Evolutionary conservation across 2,329 filamentous ascomycete genomes (phyloP).

Genomic region (Apiospora pterosperma): DNA sequence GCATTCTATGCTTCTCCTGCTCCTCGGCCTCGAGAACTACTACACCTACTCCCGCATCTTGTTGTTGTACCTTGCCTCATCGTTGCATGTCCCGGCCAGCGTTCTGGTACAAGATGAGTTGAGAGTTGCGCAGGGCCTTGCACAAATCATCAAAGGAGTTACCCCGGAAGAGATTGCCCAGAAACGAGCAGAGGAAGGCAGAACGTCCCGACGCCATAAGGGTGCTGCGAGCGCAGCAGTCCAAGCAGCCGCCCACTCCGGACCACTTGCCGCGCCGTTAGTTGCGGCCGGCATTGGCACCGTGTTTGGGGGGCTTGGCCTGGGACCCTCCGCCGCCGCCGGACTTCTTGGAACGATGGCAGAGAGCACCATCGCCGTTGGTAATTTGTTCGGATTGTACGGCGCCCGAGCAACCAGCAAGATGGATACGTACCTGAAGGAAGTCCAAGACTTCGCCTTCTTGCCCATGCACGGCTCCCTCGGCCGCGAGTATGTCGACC

Average conservation of each 20-base stretch:
- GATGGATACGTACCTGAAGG: conserved; percentile 80
- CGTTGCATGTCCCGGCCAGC: conserved; percentile 63
- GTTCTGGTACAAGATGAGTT: conserved; percentile 69
- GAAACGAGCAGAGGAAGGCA: conserved; percentile 62
- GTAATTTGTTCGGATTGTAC: conserved; percentile 88
- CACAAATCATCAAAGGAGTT: conserved; percentile 71
- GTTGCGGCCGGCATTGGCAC: conserved; percentile 76
- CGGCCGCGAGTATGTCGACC: conserved; percentile 41
- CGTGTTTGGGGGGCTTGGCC: conserved; percentile 71
- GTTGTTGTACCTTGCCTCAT: conserved; percentile 66
- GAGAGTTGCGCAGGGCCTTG: conserved; percentile 69
- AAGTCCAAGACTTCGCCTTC: conserved; percentile 87
- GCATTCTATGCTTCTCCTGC: conserved; percentile 67
- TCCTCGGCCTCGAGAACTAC: conserved; percentile 77
- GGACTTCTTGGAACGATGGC: conserved; percentile 77
- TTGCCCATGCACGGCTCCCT: conserved; percentile 62
- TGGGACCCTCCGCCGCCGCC: conserved; percentile 71
- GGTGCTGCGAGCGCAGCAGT: conserved; percentile 41
- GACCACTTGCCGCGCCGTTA: conserved; percentile 72
- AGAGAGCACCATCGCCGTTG: conserved; percentile 75
- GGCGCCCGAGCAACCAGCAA: conserved; percentile 77
- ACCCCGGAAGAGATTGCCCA: conserved; percentile 62
- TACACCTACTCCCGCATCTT: conserved; percentile 69
- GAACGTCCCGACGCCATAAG: conserved; percentile 66
- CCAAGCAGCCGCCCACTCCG: conserved; percentile 53